phyloP scores from a whole-genome alignment of 1,284 basidiomycete genomes.

The Papiliotrema terrestris region DNA sequence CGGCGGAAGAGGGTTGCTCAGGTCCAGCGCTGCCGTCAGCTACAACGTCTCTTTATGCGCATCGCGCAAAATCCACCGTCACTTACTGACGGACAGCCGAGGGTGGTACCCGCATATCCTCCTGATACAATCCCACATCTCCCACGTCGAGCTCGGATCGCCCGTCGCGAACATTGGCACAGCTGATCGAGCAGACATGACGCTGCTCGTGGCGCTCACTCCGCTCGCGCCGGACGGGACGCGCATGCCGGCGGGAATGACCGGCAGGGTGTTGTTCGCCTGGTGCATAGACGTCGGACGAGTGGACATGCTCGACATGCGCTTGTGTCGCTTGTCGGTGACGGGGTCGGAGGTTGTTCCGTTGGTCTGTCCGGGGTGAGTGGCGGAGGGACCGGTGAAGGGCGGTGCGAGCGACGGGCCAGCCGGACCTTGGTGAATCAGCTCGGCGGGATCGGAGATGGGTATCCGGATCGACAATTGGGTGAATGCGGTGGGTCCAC shows the following conservation, averaged over 20 bases:
- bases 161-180: constrained; percentile 38
- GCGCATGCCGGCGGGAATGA: constrained; percentile 11
- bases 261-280: constrained; percentile 4
- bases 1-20: constrained; percentile 78
- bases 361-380: background rate
- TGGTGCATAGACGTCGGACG: constrained; percentile 38
- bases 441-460: constrained; percentile 61
- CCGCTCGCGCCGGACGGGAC: constrained; percentile 18
- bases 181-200: constrained; percentile 18
- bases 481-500: constrained; percentile 55
- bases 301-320: constrained; percentile 40
- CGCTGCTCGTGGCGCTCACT: constrained; percentile 26
- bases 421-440: constrained; percentile 34
- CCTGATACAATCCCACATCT: constrained; percentile 95
- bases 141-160: constrained; percentile 84
- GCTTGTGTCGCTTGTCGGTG: constrained; percentile 29
- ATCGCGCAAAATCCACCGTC: background rate
- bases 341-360: background rate
- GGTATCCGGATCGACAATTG: constrained; percentile 77
- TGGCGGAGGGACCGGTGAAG: background rate
- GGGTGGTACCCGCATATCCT: constrained; percentile 82
- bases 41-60: no score
- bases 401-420: background rate
- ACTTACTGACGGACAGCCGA: constrained; percentile 73
- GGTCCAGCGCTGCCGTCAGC: constrained; percentile 68